Evolutionary conservation across 371 early-diverging fungal species (phyloP).

Genomic region (Mucor velutinosus): DNA sequence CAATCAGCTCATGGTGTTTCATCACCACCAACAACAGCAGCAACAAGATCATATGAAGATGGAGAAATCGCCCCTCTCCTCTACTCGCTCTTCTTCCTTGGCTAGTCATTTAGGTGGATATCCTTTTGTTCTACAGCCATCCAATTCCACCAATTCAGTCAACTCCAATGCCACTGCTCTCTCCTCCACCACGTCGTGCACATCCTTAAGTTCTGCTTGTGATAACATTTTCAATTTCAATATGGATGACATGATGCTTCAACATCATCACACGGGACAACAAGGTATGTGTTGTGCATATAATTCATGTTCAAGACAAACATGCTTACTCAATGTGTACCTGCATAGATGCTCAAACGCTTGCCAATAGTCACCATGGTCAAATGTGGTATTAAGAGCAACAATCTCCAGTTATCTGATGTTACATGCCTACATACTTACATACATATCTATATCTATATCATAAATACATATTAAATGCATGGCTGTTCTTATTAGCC

Average conservation of each 20-base stretch:
- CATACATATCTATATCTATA: background rate
- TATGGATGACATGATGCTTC: slow-evolving; percentile 15
- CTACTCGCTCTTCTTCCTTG: slow-evolving; percentile 12
- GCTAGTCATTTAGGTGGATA: slow-evolving; percentile 4
- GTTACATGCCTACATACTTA: background rate
- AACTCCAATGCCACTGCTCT: slow-evolving; percentile 11
- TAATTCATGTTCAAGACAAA: background rate
- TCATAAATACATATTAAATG: too few relatives aligned
- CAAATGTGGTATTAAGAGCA: slow-evolving; percentile 2
- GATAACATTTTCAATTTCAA: slow-evolving; percentile 17
- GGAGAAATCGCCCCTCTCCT: slow-evolving; percentile 3
- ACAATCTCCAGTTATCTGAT: background rate
- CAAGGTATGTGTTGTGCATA: slow-evolving; percentile 1
- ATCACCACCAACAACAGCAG: background rate
- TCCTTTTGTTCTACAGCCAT: slow-evolving; percentile 14
- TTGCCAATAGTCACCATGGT: background rate
- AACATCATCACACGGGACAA: background rate
- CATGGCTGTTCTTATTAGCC: too few relatives aligned
- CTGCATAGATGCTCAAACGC: slow-evolving; percentile 3
- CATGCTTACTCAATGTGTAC: background rate
- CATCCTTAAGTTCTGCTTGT: slow-evolving; percentile 15
- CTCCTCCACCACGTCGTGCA: slow-evolving; percentile 14
- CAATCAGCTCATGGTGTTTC: background rate
- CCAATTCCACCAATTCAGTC: slow-evolving; percentile 14
- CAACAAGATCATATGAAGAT: slow-evolving; percentile 1